Evolutionary conservation across 2,329 filamentous ascomycete species (phyloP).

Genomic region (Cladobotryum mycophilum): DNA sequence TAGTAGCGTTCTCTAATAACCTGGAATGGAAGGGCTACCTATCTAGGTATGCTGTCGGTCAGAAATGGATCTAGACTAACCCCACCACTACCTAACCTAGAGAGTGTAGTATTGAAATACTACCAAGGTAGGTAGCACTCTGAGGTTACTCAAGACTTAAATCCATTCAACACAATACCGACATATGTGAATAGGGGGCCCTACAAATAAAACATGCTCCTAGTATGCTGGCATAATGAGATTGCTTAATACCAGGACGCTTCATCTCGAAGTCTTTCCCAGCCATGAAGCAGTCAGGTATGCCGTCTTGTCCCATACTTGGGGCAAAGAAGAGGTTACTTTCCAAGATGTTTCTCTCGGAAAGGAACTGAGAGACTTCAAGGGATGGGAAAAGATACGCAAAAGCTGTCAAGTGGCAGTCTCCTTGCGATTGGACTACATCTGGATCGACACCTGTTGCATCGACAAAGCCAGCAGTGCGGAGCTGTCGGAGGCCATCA

Average conservation of each 20-base stretch:
- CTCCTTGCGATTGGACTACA: conserved; percentile 15
- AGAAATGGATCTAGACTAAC: too few species aligned
- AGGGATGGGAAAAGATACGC: conserved; percentile 16
- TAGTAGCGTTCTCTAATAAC: too few species aligned
- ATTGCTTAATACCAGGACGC: conserved; percentile 19
- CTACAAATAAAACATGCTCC: too few species aligned
- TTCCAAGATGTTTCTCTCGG: conserved; percentile 14
- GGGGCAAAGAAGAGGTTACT: conserved; percentile 19
- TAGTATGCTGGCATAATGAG: conserved; percentile 14
- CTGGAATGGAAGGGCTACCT: too few species aligned
- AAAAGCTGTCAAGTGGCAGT: conserved; percentile 16
- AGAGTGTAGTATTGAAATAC: too few species aligned
- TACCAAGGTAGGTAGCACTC: too few species aligned
- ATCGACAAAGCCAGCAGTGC: conserved; percentile 28
- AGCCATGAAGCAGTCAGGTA: conserved; percentile 16
- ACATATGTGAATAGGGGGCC: too few species aligned
- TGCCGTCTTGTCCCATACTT: conserved; percentile 24
- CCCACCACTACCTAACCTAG: too few species aligned
- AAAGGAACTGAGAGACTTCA: background rate
- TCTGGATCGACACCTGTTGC: conserved; percentile 29
- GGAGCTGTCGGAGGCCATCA: conserved; percentile 26
- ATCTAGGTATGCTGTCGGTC: too few species aligned
- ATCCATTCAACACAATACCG: too few species aligned
- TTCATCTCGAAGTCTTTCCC: conserved; percentile 16
- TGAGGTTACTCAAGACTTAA: too few species aligned